Base-by-base conservation (phyloP, 1,284 basidiomycete species). In the Marasmius tenuissimus region DNA sequence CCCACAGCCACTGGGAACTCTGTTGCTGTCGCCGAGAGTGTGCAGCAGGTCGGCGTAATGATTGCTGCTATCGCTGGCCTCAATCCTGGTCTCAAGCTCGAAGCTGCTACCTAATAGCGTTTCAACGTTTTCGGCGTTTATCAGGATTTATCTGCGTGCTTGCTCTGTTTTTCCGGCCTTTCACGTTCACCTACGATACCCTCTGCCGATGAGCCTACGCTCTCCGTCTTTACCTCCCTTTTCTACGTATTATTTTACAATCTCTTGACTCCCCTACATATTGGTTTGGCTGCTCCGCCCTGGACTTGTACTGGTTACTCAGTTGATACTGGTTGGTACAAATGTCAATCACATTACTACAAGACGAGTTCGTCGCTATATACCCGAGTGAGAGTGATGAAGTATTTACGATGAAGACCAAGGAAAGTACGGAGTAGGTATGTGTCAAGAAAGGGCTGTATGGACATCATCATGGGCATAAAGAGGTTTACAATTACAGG, bases 1-100 rank as follows among this genome's bases (percentile, higher is more conserved):
- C 50, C 50, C 50, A 51, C 50, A 20, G 50, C n/a, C 11, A 27
- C 20, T 51, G 34, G 4, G 27, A 27, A 27, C 27, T 27, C 20
- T 10, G 52, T 38, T 37, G 52, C 16, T 10, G 12, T 54, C 14
- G 14, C 60, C 69, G 38, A 65, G 71, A 45, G 42, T 67, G 38
- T 61, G 45, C 8, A 8, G 2, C 16, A 47, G 2, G 9, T n/a
- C 7, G 45, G 45, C n/a, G 6, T 2, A 47, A 8, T 47, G 8
- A 3, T n/a, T 5, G 9, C 16, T 47, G 4, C 2, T 27, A 27
- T 27, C 45, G 45, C n/a, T 8, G 45, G 45, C 45, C 14, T 14
- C 14, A 6, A 16, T 45, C 42, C 14, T 16, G 42, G 42, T 18
- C 12, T 45, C 8, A 47, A 47, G 16, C 16, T 5, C 8, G 7